Percentiles rank a stretch among this genome's conserved stretches.
phyloP scores from a whole-genome alignment of 1,284 basidiomycete species.

The Ustilago nuda region DNA sequence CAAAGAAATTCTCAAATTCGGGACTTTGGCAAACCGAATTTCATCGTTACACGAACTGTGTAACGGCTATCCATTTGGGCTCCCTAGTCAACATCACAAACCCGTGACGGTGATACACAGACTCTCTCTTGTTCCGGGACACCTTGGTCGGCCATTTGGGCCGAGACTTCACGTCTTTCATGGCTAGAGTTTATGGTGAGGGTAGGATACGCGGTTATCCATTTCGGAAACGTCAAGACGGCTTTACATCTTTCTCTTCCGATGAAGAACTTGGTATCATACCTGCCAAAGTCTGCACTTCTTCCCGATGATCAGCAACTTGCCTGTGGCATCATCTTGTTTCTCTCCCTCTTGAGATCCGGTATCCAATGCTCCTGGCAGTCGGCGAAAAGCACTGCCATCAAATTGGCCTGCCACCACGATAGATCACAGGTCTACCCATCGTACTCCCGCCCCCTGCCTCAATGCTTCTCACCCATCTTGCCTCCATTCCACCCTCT shows the following conservation, averaged over 20 bases:
- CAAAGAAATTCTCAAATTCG: not conserved
- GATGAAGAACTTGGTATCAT: not conserved
- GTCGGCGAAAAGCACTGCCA: not conserved
- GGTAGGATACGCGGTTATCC: not conserved
- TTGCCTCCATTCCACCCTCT: constrained; percentile 32
- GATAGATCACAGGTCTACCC: constrained; percentile 33
- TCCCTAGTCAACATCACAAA: not conserved
- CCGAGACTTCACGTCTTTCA: no score
- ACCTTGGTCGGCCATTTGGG: not conserved
- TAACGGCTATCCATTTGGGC: not conserved
- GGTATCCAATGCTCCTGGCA: not conserved
- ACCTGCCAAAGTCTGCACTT: no score
- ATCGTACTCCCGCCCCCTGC: not conserved
- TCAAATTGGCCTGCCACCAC: constrained; percentile 17
- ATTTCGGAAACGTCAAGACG: not conserved
- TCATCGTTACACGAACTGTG: not conserved
- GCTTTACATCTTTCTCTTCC: not conserved
- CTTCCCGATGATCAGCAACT: not conserved
- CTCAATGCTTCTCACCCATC: constrained; percentile 25
- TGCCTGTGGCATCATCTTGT: no score
- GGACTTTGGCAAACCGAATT: not conserved
- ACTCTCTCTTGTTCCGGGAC: not conserved
- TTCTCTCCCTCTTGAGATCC: no score
- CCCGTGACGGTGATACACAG: not conserved
- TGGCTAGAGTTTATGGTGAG: no score